Conservation (phyloP, 1,284 basidiomycete species). For the Irpex sp. region DNA sequence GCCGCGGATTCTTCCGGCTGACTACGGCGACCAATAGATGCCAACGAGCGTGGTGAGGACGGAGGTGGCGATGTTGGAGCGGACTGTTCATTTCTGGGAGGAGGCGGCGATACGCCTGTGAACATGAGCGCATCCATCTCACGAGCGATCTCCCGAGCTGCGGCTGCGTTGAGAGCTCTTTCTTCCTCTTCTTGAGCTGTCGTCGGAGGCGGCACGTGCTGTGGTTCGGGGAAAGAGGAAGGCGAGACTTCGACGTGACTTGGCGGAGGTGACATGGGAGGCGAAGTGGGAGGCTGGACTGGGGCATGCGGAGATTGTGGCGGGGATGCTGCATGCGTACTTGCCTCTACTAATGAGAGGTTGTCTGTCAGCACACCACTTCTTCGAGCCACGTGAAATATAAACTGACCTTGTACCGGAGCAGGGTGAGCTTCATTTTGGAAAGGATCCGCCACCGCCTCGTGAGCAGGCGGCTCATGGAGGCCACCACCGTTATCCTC, state of each 20-base stretch:
- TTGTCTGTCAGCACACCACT: not conserved
- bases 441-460: not conserved
- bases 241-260: not conserved
- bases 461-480: not conserved
- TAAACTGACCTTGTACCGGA: not conserved
- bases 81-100: conserved; percentile 9
- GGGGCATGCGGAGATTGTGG: not conserved
- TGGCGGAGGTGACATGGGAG: not conserved
- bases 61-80: conserved; percentile 15
- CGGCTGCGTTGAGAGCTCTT: conserved; percentile 52
- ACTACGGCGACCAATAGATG: conserved; percentile 15
- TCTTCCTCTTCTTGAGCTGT: conserved; percentile 31
- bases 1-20: conserved; percentile 8
- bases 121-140: conserved; percentile 59
- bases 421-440: conserved; percentile 1
- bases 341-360: not conserved
- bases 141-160: conserved; percentile 60
- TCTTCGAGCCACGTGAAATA: not conserved
- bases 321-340: not conserved
- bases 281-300: not conserved
- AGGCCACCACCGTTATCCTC: not conserved
- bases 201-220: not conserved
- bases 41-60: conserved; percentile 16
- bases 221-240: not conserved
- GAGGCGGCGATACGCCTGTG: conserved; percentile 28